Percentiles rank a stretch among this genome's conserved stretches.
phyloP scores from a whole-genome alignment of 148 eudicot species.

The Diospyros kaki region DNA sequence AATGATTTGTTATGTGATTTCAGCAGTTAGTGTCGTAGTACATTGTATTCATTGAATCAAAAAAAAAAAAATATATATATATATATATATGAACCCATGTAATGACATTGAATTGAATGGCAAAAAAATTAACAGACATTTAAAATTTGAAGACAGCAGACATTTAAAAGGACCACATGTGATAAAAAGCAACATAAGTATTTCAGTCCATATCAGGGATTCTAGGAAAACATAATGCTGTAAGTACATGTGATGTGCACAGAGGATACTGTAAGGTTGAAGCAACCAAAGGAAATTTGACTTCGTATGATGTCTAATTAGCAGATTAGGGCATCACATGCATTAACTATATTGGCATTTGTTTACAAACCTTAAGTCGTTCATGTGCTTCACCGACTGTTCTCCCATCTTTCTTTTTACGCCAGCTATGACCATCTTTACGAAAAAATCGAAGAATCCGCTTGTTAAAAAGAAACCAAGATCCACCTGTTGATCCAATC shows the following conservation, averaged over 20 bases:
- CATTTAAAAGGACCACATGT: no score
- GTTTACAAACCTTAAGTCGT: constrained; percentile 69
- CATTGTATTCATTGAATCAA: no score
- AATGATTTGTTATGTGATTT: no score
- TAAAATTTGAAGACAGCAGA: no score
- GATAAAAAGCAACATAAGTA: no score
- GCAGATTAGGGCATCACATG: not conserved
- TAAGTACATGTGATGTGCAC: not conserved
- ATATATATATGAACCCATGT: no score
- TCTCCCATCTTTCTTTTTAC: constrained; percentile 80
- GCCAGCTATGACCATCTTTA: constrained; percentile 89
- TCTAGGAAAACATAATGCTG: not conserved
- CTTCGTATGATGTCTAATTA: not conserved
- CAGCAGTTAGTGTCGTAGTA: no score
- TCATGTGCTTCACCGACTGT: constrained; percentile 95
- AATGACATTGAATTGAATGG: no score
- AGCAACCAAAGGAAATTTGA: not conserved
- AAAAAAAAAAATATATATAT: no score
- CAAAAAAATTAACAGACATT: no score
- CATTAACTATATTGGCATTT: not conserved
- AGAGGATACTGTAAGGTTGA: constrained; percentile 4
- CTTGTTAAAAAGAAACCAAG: constrained; percentile 85
- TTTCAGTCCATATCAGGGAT: not conserved
- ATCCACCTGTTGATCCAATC: constrained; percentile 56
- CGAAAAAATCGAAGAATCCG: constrained; percentile 84